Evolutionary conservation across 1,284 basidiomycete species (phyloP), one percentile per base, ranked within the genome.

Genomic region (Cryptococcus sp.): DNA sequence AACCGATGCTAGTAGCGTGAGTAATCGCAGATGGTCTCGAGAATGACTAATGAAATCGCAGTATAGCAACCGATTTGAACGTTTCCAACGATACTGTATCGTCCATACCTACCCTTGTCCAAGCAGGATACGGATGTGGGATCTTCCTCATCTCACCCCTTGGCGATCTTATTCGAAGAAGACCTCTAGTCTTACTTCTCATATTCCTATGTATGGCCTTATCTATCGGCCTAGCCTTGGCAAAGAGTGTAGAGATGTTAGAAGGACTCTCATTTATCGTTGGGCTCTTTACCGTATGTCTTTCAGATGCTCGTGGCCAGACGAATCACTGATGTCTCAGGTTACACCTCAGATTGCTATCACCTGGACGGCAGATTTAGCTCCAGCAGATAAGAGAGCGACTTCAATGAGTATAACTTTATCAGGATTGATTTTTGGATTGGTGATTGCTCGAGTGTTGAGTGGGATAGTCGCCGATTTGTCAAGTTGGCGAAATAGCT

Each of bases 381-480:
- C 86, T 0, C 81, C 84, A 3, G 81, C 83, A 3, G 78, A 83
- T 48, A 80, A 80, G 23, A 80, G 86, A 15, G 85, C 84, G 2
- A 79, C 82, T 13, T 82, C 85, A 0, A 79, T 89, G 54, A 83
- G 85, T 2, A 82, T 87, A 51, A 85, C 87, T 3, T 72, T 87
- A 11, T 82, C 83, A 0, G 87, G 87, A 0, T 76, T 88, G 23
- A 80, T 88, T 35, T 79, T 87, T 15, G 87, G 87, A n/a, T 74
- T 88, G 38, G 80, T 88, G n/a, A 73, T 83, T 13, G 87, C 86
- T 0, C 79, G 86, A 48, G 84, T 88, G 0, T 70, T 89, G 2
- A 81, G 84, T 0, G 87, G 87, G 0, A 76, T 86, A 45, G 82
- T 89, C 41, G 82, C 83, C 2, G 78, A 87, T 59, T 84, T 83